These are phyloP conservation scores for Corylus avellana DNA, from an alignment of 306 rosid genomes.

Conservation along the genomic window DNA sequence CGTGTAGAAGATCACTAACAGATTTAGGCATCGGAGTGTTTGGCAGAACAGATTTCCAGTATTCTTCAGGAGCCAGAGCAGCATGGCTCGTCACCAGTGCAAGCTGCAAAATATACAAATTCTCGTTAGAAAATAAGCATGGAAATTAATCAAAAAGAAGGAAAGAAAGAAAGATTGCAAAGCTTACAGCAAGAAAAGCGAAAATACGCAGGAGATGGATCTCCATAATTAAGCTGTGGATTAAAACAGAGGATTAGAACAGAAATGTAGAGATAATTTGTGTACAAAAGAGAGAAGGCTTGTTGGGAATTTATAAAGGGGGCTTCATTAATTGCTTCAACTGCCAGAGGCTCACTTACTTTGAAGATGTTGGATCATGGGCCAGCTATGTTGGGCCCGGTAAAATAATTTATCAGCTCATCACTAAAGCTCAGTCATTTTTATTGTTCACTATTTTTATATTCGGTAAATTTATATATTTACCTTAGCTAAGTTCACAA, in stretches of 20 bases:
- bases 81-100: constrained; percentile 50
- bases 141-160: not conserved
- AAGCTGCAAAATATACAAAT: constrained; percentile 36
- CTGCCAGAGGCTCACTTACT: constrained; percentile 46
- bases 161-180: not conserved
- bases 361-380: not conserved
- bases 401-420: no score
- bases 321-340: constrained; percentile 42
- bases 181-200: constrained; percentile 54
- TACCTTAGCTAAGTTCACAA: no score
- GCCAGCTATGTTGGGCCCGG: no score
- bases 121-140: not conserved
- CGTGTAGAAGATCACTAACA: constrained; percentile 41
- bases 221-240: constrained; percentile 38
- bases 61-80: constrained; percentile 58
- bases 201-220: constrained; percentile 34
- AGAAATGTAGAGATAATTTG: constrained; percentile 15
- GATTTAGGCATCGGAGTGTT: constrained; percentile 67
- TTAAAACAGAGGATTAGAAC: constrained; percentile 11
- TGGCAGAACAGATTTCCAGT: constrained; percentile 68
- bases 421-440: no score
- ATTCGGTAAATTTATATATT: no score
- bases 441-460: no score
- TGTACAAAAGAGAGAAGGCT: not conserved
- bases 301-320: constrained; percentile 35